These are phyloP conservation scores for Boletus semigastroideus DNA, from an alignment of 1,284 basidiomycete species.

Conservation along the genomic window DNA sequence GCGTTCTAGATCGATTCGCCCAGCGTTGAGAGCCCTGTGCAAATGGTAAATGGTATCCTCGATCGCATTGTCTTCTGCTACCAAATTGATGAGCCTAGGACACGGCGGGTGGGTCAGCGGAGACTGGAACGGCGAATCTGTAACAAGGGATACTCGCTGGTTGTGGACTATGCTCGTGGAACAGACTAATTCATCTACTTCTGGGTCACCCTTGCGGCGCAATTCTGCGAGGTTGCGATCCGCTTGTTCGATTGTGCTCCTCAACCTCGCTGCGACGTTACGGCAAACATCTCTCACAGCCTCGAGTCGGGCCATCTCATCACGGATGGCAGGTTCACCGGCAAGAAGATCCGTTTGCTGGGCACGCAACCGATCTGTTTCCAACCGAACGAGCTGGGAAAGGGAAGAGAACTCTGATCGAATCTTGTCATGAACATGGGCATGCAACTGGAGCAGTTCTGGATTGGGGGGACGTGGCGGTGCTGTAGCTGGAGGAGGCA, in stretches of 20 bases:
- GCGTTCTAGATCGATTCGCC: slow-evolving; percentile 88
- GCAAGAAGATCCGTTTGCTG: slow-evolving; percentile 83
- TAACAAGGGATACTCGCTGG: slow-evolving; percentile 63
- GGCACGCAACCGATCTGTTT: slow-evolving; percentile 75
- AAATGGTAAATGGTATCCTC: slow-evolving; percentile 98
- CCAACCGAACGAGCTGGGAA: slow-evolving; percentile 61
- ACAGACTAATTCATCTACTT: slow-evolving; percentile 93
- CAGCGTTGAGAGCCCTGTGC: slow-evolving; percentile 89
- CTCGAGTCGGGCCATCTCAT: slow-evolving; percentile 94
- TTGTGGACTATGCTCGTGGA: slow-evolving; percentile 94
- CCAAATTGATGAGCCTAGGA: slow-evolving; percentile 83
- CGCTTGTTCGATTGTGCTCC: slow-evolving; percentile 59
- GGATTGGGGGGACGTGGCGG: slow-evolving; percentile 89
- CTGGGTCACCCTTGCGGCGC: slow-evolving; percentile 71
- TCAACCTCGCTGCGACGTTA: slow-evolving; percentile 69
- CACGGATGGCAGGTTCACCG: slow-evolving; percentile 89
- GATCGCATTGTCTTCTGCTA: slow-evolving; percentile 98
- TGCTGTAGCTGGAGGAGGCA: slow-evolving; percentile 38
- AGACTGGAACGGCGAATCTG: slow-evolving; percentile 5
- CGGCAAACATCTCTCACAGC: slow-evolving; percentile 93
- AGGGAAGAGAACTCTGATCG: slow-evolving; percentile 67
- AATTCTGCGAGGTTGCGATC: slow-evolving; percentile 71
- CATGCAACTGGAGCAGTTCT: slow-evolving; percentile 83
- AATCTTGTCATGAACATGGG: slow-evolving; percentile 76
- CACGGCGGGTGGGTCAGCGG: slow-evolving; percentile 12